Conservation (phyloP, 805 yeast genomes). For the Ogataea parapolymorpha region DNA sequence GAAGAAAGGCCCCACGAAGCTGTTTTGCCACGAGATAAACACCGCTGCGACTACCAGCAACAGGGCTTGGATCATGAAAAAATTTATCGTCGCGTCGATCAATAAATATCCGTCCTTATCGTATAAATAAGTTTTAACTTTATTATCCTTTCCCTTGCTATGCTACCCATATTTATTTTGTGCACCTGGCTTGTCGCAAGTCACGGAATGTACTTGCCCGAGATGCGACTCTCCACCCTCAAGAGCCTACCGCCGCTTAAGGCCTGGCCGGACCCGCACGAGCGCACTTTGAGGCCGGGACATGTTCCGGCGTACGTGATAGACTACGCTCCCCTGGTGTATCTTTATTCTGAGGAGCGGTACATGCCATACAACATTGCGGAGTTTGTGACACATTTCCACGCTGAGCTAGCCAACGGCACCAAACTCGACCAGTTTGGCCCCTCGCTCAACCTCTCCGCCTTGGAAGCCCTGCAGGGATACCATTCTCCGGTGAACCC, state of each 20-base stretch:
- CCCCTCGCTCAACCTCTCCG: slow-evolving; percentile 26
- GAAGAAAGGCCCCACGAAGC: neutral
- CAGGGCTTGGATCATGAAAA: neutral
- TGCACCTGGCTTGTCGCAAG: neutral
- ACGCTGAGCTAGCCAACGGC: slow-evolving; percentile 51
- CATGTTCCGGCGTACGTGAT: slow-evolving; percentile 62
- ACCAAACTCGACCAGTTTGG: slow-evolving; percentile 32
- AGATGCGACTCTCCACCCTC: slow-evolving; percentile 4
- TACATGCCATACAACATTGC: slow-evolving; percentile 81
- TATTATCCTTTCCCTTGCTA: neutral
- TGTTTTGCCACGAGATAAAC: neutral
- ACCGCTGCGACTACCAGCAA: neutral
- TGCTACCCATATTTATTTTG: neutral
- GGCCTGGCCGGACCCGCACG: slow-evolving; percentile 28
- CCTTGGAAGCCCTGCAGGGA: slow-evolving; percentile 35
- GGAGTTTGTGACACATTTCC: slow-evolving; percentile 65
- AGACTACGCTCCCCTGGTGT: slow-evolving; percentile 73
- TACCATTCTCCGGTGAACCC: slow-evolving; percentile 29
- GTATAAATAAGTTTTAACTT: neutral
- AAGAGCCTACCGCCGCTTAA: slow-evolving; percentile 37
- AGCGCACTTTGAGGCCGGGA: slow-evolving; percentile 45
- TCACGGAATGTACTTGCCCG: neutral
- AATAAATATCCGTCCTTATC: neutral
- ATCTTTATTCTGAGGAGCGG: slow-evolving; percentile 82
- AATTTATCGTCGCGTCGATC: neutral